Evolutionary conservation across 2,329 filamentous ascomycete genomes (phyloP).

Genomic region (Torrubiella hemipterigena): DNA sequence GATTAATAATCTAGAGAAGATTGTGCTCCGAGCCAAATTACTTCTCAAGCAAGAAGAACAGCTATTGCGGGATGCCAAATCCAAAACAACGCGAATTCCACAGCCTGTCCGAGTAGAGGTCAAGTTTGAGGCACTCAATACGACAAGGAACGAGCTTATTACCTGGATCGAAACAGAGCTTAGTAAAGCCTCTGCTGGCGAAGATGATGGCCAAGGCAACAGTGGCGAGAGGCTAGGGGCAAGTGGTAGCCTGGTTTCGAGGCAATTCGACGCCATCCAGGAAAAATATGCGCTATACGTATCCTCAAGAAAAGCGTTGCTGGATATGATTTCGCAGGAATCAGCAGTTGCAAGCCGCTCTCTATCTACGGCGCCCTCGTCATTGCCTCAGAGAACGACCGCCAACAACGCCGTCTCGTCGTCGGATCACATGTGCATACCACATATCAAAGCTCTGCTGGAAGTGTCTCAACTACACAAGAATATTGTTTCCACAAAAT

Average conservation of each 20-base stretch:
- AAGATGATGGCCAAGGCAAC: conserved; percentile 13
- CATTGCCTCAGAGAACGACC: conserved; percentile 5
- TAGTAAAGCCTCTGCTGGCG: conserved; percentile 32
- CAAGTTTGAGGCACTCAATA: conserved; percentile 40
- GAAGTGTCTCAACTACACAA: conserved; percentile 44
- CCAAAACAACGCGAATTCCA: conserved; percentile 20
- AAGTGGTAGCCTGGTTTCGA: conserved; percentile 12
- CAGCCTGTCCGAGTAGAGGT: conserved; percentile 19
- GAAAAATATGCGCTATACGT: conserved; percentile 43
- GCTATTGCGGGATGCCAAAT: conserved; percentile 33
- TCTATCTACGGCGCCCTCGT: no score
- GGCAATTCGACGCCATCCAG: conserved; percentile 34
- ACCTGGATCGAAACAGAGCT: conserved; percentile 54
- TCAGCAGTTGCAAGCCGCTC: no score
- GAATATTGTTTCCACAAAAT: conserved; percentile 43
- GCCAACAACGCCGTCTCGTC: conserved; percentile 7
- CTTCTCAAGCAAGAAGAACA: conserved; percentile 44
- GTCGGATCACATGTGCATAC: conserved; percentile 34
- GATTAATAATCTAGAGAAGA: conserved; percentile 42
- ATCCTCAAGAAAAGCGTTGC: conserved; percentile 32
- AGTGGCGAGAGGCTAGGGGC: conserved; percentile 10
- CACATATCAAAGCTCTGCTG: conserved; percentile 43
- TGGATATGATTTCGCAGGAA: no score
- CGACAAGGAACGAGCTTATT: conserved; percentile 48
- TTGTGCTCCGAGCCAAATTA: conserved; percentile 45